phyloP scores from a whole-genome alignment of 2,329 filamentous ascomycete genomes.

The Neocatenulostroma microsporum region DNA sequence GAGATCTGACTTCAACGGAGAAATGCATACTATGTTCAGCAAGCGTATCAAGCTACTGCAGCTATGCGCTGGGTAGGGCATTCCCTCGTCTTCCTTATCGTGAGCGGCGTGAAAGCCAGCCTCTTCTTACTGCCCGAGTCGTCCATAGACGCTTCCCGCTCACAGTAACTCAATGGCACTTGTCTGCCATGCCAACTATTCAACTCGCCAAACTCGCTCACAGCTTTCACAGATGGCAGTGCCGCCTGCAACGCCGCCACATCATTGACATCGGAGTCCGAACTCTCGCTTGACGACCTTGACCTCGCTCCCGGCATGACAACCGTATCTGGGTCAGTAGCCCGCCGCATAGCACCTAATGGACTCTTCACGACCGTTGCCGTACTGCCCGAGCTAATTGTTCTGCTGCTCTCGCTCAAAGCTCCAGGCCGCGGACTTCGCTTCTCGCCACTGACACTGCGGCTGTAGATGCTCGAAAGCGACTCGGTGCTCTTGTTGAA shows the following conservation, averaged over 20 bases:
- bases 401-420: constrained; percentile 9
- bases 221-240: constrained; percentile 6
- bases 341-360: constrained; percentile 11
- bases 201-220: constrained; percentile 2
- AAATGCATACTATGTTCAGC: too few relatives aligned
- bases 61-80: background rate
- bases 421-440: constrained; percentile 1
- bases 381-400: constrained; percentile 13
- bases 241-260: constrained; percentile 12
- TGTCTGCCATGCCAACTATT: background rate
- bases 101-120: constrained; percentile 6
- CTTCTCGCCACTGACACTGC: constrained; percentile 20
- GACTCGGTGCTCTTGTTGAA: constrained; percentile 15
- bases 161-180: constrained; percentile 3
- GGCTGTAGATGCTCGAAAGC: constrained; percentile 25
- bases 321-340: constrained; percentile 5
- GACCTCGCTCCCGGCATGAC: background rate
- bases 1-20: too few relatives aligned
- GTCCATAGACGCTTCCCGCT: constrained; percentile 1
- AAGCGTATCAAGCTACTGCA: background rate
- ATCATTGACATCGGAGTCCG: constrained; percentile 13
- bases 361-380: constrained; percentile 14
- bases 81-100: constrained; percentile 4
- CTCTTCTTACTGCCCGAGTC: constrained; percentile 1
- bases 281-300: background rate